These are phyloP conservation scores for Artemisia argyi DNA, from an alignment of 129 eudicot genomes.

Conservation along the genomic window DNA sequence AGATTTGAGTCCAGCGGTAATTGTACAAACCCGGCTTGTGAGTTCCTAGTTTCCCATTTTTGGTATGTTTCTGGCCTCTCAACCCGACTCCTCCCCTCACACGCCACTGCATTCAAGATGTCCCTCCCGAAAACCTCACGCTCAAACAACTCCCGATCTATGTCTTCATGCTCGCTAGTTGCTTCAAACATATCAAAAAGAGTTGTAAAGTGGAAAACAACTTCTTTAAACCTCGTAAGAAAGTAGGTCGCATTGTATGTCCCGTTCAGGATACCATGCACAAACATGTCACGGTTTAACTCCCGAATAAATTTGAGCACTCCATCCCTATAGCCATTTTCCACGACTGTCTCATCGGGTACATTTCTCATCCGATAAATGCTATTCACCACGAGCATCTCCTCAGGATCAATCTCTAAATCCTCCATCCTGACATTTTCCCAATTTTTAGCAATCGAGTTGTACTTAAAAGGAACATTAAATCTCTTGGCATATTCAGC, in stretches of 20 bases:
- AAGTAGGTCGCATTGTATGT: slow-evolving; percentile 41
- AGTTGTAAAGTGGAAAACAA: slow-evolving; percentile 43
- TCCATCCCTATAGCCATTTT: slow-evolving; percentile 39
- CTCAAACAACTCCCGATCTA: slow-evolving; percentile 36
- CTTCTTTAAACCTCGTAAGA: slow-evolving; percentile 42
- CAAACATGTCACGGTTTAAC: slow-evolving; percentile 41
- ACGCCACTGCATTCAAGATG: slow-evolving; percentile 53
- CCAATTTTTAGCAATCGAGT: slow-evolving; percentile 53
- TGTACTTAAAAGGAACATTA: slow-evolving; percentile 45
- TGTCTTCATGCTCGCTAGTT: slow-evolving; percentile 25
- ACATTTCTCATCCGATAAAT: slow-evolving; percentile 39
- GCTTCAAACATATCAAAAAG: slow-evolving; percentile 52
- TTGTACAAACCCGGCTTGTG: slow-evolving; percentile 49
- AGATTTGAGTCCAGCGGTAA: slow-evolving; percentile 26
- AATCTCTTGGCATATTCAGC: slow-evolving; percentile 46
- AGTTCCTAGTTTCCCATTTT: slow-evolving; percentile 43
- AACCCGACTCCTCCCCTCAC: slow-evolving; percentile 59
- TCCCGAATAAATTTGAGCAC: slow-evolving; percentile 40
- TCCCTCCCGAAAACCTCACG: slow-evolving; percentile 52
- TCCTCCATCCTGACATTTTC: slow-evolving; percentile 44
- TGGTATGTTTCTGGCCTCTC: slow-evolving; percentile 62
- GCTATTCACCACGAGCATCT: slow-evolving; percentile 48
- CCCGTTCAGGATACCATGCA: slow-evolving; percentile 47
- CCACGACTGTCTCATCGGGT: slow-evolving; percentile 48
- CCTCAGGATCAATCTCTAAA: slow-evolving; percentile 38